These are phyloP conservation scores for Alternaria postmessia DNA, from an alignment of 2,329 filamentous ascomycete genomes.

Conservation along the genomic window DNA sequence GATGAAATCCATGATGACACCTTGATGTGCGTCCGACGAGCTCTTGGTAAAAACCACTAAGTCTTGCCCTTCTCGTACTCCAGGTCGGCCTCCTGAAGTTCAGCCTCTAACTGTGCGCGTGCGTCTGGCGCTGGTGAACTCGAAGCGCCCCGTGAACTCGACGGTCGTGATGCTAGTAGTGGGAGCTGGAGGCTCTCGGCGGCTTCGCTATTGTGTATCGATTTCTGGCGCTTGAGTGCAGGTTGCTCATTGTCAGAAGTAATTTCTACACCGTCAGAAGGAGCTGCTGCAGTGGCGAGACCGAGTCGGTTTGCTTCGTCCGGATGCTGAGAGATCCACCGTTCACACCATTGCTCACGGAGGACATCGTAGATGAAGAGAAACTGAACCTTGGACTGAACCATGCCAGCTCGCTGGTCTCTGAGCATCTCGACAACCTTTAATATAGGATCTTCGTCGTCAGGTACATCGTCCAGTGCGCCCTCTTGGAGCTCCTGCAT, in stretches of 20 bases:
- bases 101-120: constrained; percentile 44
- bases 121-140: constrained; percentile 24
- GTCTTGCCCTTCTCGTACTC: constrained; percentile 41
- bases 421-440: constrained; percentile 81
- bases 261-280: not conserved
- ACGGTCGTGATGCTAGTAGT: constrained; percentile 4
- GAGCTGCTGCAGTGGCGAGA: constrained; percentile 12
- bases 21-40: not conserved
- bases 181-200: constrained; percentile 1
- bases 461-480: constrained; percentile 62
- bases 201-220: constrained; percentile 22
- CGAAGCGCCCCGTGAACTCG: constrained; percentile 10
- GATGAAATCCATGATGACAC: not conserved
- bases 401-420: constrained; percentile 93
- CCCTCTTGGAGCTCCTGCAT: constrained; percentile 82
- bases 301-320: constrained; percentile 40
- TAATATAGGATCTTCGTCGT: constrained; percentile 73
- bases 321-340: constrained; percentile 44
- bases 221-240: constrained; percentile 41
- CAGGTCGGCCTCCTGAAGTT: constrained; percentile 40
- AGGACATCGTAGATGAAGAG: constrained; percentile 89
- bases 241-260: constrained; percentile 31
- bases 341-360: constrained; percentile 74
- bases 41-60: constrained; percentile 16
- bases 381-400: constrained; percentile 86